Evolutionary conservation across 495 filamentous ascomycete genomes (phyloP).

Genomic region (Astrocystis sublimbata): DNA sequence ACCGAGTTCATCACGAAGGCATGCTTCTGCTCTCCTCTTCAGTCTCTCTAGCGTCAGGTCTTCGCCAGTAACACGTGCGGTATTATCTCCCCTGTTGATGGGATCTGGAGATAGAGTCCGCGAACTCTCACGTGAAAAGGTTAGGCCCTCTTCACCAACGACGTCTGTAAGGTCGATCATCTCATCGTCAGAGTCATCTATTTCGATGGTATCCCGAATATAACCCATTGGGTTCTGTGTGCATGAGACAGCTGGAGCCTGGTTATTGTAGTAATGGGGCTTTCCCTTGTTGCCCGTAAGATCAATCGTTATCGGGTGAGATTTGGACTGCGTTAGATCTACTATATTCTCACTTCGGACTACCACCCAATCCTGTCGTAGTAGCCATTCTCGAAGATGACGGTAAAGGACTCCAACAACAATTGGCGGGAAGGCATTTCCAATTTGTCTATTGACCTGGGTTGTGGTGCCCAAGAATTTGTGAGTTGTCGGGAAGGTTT

Average conservation of each 20-base stretch:
- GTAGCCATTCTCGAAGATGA: slow-evolving; percentile 57
- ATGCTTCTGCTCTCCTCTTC: no score
- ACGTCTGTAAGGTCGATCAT: not conserved
- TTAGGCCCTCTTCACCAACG: not conserved
- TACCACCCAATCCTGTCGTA: slow-evolving; percentile 49
- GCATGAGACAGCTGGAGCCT: not conserved
- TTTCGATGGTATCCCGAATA: not conserved
- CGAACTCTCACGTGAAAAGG: slow-evolving; percentile 5
- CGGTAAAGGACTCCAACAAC: slow-evolving; percentile 59
- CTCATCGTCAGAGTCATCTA: not conserved
- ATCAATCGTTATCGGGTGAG: not conserved
- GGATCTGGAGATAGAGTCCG: slow-evolving; percentile 1
- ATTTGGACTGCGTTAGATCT: not conserved
- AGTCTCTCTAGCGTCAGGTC: no score
- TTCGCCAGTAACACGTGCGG: not conserved
- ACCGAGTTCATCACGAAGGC: no score
- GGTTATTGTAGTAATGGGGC: not conserved
- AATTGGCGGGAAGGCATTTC: slow-evolving; percentile 76
- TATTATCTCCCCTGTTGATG: not conserved
- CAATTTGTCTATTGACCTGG: slow-evolving; percentile 66
- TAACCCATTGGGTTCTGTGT: no score
- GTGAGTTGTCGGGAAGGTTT: slow-evolving; percentile 67
- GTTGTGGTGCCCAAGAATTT: slow-evolving; percentile 48
- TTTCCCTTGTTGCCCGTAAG: not conserved
- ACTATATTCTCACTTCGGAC: not conserved